These are phyloP conservation scores for Epithemia pelagica DNA, from an alignment of 108 stramenopile species.

Conservation along the genomic window DNA sequence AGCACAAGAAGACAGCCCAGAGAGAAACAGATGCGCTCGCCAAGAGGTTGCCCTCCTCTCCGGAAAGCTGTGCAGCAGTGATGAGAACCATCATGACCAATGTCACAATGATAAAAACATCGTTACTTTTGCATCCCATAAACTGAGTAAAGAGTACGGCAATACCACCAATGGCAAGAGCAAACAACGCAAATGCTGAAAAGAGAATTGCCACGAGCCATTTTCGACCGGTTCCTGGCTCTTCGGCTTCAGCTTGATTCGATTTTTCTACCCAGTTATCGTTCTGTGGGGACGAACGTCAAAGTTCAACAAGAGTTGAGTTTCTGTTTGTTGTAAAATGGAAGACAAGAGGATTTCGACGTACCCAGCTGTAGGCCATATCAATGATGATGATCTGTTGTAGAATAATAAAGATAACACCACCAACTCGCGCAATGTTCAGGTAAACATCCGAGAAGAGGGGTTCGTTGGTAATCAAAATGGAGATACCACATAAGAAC, in stretches of 20 bases:
- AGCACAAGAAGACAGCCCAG: constrained; percentile 84
- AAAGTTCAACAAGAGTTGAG: no score
- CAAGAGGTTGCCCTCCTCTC: constrained; percentile 74
- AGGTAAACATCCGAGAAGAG: constrained; percentile 61
- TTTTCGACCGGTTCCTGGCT: constrained; percentile 58
- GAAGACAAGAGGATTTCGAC: neutral
- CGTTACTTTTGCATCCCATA: constrained; percentile 64
- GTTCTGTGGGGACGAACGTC: no score
- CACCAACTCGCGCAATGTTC: constrained; percentile 65
- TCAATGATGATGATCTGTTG: constrained; percentile 84
- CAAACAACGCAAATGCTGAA: constrained; percentile 57
- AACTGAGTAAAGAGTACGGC: constrained; percentile 75
- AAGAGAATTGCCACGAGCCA: constrained; percentile 79
- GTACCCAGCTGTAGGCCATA: constrained; percentile 70
- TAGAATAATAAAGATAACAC: constrained; percentile 59
- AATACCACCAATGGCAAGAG: constrained; percentile 56
- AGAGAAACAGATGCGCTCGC: constrained; percentile 73
- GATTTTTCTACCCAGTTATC: constrained; percentile 77
- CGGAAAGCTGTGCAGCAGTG: constrained; percentile 57
- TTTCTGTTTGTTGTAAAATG: no score
- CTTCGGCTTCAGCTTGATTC: constrained; percentile 61
- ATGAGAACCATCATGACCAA: constrained; percentile 48
- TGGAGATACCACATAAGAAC: constrained; percentile 43
- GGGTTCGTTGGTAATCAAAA: constrained; percentile 77
- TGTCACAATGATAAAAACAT: constrained; percentile 81